These are phyloP conservation scores for Conringia planisiliqua DNA, from an alignment of 345 rosid genomes.

Conservation along the genomic window DNA sequence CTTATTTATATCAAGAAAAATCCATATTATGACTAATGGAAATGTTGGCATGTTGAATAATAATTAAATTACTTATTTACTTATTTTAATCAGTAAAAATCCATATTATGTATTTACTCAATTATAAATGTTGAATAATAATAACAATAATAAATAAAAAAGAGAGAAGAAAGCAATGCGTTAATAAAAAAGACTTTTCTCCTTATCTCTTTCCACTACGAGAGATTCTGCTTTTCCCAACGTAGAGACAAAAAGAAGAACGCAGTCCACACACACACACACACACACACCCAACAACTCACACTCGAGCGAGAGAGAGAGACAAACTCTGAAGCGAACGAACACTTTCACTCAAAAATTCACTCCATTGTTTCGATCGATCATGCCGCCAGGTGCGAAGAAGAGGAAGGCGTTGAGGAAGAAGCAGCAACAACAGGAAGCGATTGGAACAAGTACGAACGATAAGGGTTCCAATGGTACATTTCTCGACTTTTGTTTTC, in stretches of 20 bases:
- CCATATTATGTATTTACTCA: too few relatives aligned
- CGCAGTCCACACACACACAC: slow-evolving; percentile 34
- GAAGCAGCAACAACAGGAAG: slow-evolving; percentile 58
- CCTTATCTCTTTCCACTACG: slow-evolving; percentile 30
- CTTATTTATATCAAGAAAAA: too few relatives aligned
- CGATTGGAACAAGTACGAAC: slow-evolving; percentile 7
- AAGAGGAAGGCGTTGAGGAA: slow-evolving; percentile 91
- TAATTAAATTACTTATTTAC: too few relatives aligned
- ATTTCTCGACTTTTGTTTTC: not conserved
- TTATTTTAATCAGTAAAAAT: too few relatives aligned
- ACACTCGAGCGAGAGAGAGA: not conserved
- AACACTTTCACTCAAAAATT: not conserved
- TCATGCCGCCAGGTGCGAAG: slow-evolving; percentile 90
- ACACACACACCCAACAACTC: slow-evolving; percentile 12
- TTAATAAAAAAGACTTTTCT: not conserved
- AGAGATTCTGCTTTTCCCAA: slow-evolving; percentile 24
- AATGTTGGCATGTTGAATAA: not conserved
- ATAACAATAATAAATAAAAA: too few relatives aligned
- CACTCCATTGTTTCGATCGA: slow-evolving; percentile 10
- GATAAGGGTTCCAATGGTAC: slow-evolving; percentile 15
- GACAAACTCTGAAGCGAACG: slow-evolving; percentile 2
- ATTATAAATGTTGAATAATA: too few relatives aligned
- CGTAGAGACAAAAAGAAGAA: slow-evolving; percentile 33
- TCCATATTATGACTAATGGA: too few relatives aligned
- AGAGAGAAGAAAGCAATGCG: not conserved